phyloP scores from a whole-genome alignment of 768 basidiomycete genomes.

The Pulveroboletus sp. region DNA sequence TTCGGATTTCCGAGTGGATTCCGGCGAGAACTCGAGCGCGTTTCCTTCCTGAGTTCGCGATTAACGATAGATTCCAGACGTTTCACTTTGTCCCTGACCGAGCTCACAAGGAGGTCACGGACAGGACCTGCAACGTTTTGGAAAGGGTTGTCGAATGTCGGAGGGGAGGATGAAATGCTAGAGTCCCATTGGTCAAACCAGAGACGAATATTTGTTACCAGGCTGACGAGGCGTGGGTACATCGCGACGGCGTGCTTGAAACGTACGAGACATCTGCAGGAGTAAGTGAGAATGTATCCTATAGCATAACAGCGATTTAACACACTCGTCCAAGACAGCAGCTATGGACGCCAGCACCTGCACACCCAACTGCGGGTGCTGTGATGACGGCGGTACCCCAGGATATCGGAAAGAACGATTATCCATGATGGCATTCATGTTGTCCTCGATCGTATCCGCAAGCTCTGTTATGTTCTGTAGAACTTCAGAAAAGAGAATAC shows the following conservation, averaged over 20 bases:
- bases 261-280: constrained; percentile 48
- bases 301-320: background rate
- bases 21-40: constrained; percentile 18
- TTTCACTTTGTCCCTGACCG: constrained; percentile 30
- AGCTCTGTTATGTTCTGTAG: constrained; percentile 44
- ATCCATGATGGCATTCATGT: constrained; percentile 33
- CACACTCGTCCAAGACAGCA: constrained; percentile 51
- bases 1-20: background rate
- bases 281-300: constrained; percentile 13
- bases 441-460: constrained; percentile 37
- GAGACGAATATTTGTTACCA: constrained; percentile 39
- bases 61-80: constrained; percentile 43
- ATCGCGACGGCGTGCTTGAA: constrained; percentile 52
- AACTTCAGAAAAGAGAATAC: constrained; percentile 44
- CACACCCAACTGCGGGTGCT: constrained; percentile 30
- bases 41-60: constrained; percentile 42
- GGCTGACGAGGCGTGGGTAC: constrained; percentile 40
- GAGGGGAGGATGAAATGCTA: constrained; percentile 35
- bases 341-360: constrained; percentile 46
- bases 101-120: constrained; percentile 35
- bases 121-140: constrained; percentile 21
- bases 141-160: constrained; percentile 47
- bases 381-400: background rate
- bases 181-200: constrained; percentile 50
- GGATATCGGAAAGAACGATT: constrained; percentile 35